A percentile compares a stretch with the other conserved stretches of the same genome.
These are phyloP conservation scores for Fragosphaeria purpurea DNA, from an alignment of 2,329 filamentous ascomycete genomes.

Conservation along the genomic window DNA sequence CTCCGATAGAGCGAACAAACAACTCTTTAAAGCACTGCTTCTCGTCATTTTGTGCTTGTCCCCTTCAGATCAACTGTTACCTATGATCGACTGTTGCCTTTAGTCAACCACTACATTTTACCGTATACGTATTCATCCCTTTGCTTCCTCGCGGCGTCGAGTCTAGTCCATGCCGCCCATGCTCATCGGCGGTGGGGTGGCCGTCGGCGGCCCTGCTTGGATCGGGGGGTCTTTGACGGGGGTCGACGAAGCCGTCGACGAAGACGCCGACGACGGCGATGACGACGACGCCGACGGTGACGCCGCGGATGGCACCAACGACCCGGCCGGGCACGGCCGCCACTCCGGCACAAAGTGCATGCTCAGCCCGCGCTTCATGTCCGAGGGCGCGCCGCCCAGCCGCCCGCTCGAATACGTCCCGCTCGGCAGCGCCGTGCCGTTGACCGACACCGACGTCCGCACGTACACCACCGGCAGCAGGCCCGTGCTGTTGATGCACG, in stretches of 20 bases:
- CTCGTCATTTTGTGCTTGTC: too few relatives aligned
- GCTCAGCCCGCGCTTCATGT: constrained; percentile 11
- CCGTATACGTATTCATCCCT: too few relatives aligned
- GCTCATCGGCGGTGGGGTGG: neutral
- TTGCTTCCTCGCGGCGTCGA: too few relatives aligned
- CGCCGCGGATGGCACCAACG: neutral
- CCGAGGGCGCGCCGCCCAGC: constrained; percentile 9
- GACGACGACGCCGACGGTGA: neutral
- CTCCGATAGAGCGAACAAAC: too few relatives aligned
- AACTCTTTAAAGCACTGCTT: too few relatives aligned
- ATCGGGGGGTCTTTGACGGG: neutral
- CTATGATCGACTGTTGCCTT: too few relatives aligned
- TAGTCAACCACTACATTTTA: too few relatives aligned
- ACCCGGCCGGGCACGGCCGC: constrained; percentile 9
- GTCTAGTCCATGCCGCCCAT: constrained; percentile 1
- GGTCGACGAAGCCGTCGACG: neutral
- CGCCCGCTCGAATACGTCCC: constrained; percentile 11
- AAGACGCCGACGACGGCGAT: neutral
- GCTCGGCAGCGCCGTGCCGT: constrained; percentile 8
- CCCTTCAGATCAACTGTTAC: too few relatives aligned
- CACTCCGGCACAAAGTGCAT: constrained; percentile 14
- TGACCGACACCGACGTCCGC: constrained; percentile 12
- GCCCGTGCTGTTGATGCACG: constrained; percentile 12
- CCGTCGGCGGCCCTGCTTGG: neutral
- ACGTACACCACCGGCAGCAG: constrained; percentile 11